Conservation (phyloP, 2,329 filamentous ascomycete species). For the Malbranchea cinnamomea region DNA sequence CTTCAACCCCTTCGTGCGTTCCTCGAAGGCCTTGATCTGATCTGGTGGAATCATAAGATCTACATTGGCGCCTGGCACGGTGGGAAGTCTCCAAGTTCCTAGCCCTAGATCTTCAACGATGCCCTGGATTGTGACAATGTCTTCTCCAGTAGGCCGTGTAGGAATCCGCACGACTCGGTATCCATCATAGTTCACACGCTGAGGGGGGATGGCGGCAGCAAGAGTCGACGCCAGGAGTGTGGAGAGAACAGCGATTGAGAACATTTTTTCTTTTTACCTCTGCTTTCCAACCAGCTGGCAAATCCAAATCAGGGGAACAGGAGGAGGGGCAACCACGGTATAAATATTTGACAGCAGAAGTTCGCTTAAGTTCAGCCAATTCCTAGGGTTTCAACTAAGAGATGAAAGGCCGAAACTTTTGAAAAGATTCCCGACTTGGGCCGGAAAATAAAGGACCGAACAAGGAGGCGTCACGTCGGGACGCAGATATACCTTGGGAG, state of each 20-base stretch:
- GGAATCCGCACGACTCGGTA: conserved; percentile 13
- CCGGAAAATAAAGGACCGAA: no score
- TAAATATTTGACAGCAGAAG: no score
- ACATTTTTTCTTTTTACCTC: no score
- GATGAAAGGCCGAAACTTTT: no score
- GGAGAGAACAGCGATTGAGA: conserved; percentile 7
- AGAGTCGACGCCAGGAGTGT: conserved; percentile 7
- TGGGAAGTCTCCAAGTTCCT: conserved; percentile 11
- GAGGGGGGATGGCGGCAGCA: conserved; percentile 5
- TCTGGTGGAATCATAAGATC: conserved; percentile 30
- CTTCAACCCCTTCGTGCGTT: conserved; percentile 18
- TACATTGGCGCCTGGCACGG: conserved; percentile 15
- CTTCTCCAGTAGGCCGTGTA: conserved; percentile 6
- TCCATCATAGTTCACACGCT: conserved; percentile 10
- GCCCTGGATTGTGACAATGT: conserved; percentile 8
- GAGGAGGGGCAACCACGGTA: no score
- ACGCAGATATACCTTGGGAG: no score
- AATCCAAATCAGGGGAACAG: no score
- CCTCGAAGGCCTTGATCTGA: conserved; percentile 24
- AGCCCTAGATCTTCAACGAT: conserved; percentile 10
- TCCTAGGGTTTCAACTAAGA: no score
- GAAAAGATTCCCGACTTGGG: no score
- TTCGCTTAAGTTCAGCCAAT: no score
- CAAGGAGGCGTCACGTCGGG: no score
- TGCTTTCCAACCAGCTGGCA: no score